Percentiles rank a stretch among this genome's conserved stretches.
phyloP scores from a whole-genome alignment of 352 stramenopile genomes.

The Phytophthora constricta region DNA sequence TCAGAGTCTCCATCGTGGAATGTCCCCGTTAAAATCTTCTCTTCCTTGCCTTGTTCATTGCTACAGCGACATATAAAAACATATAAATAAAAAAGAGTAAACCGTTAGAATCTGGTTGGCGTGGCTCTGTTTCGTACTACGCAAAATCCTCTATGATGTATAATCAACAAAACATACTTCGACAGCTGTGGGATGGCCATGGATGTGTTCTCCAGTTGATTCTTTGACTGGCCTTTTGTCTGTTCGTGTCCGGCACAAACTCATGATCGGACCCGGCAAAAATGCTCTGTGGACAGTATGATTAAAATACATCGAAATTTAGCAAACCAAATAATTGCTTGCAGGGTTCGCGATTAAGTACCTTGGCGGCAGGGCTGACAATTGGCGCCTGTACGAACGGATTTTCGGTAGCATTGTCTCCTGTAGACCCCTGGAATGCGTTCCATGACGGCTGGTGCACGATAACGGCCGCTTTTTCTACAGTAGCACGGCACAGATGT shows the following conservation, averaged over 20 bases:
- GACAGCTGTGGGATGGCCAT: slow-evolving; percentile 45
- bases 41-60: slow-evolving; percentile 65
- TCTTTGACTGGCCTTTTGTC: slow-evolving; percentile 51
- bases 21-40: slow-evolving; percentile 67
- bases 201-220: slow-evolving; percentile 44
- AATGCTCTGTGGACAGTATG: slow-evolving; percentile 31
- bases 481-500: slow-evolving; percentile 15
- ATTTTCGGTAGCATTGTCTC: slow-evolving; percentile 51
- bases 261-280: slow-evolving; percentile 42
- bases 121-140: neutral
- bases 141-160: too few species aligned
- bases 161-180: too few species aligned
- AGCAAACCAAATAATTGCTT: neutral
- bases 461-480: slow-evolving; percentile 48
- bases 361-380: slow-evolving; percentile 35
- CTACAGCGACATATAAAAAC: slow-evolving; percentile 15
- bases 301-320: too few species aligned
- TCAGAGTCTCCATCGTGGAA: slow-evolving; percentile 75
- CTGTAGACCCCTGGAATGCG: slow-evolving; percentile 53
- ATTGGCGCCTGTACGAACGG: slow-evolving; percentile 60
- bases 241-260: slow-evolving; percentile 46
- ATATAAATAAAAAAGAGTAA: slow-evolving; percentile 7
- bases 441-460: slow-evolving; percentile 60
- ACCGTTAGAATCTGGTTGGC: neutral
- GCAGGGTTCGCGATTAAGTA: slow-evolving; percentile 6